Evolutionary conservation across 306 rosid species (phyloP), one percentile per base, ranked within the genome.

Genomic region (Rosa multiflora): DNA sequence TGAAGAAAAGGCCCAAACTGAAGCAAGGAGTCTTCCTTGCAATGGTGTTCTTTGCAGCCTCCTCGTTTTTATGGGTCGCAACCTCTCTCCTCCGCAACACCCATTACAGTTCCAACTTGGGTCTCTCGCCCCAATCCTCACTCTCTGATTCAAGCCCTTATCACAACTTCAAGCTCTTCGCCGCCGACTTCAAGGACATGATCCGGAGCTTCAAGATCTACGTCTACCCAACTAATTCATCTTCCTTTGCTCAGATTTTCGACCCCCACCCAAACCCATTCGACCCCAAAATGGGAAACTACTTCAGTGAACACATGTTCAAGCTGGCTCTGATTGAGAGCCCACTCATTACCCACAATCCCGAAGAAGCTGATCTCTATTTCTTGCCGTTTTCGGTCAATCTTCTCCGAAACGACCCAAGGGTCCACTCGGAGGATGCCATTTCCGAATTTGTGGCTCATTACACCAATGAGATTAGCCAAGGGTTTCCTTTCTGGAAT

Each of bases 241-340:
- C 74, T 18, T 69, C 37, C 8, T 82, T 69, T 52, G 44, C 74
- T 49, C 53, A 43, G 49, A 79, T 83, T 49, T 83, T 78, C 76
- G 77, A 78, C 51, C 82, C 82, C 67, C 86, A 83, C 46, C 76
- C 76, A 26, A 20, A 83, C 58, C 82, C 86, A 10, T 78, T 58
- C 43, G 14, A 78, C 59, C 80, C 86, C 1, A 58, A 53, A 59
- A 52, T 73, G 26, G 86, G 86, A 58, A 83, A 83, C 74, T 78
- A 83, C 86, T 83, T 73, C 77, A 83, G 86, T 56, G 86, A 83
- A 59, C 86, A 83, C 86, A 83, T 83, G 76, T 83, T 83, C 70
- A 83, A 83, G 72, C 32, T 74, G 7, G 47, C 82, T 3, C 82
- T 83, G 10, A 72, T 83, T n/a, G 37, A 18, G 11, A 78, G 82